Percentiles rank a stretch among this genome's conserved stretches.
phyloP scores from a whole-genome alignment of 345 rosid genomes.

The Mangifera indica region DNA sequence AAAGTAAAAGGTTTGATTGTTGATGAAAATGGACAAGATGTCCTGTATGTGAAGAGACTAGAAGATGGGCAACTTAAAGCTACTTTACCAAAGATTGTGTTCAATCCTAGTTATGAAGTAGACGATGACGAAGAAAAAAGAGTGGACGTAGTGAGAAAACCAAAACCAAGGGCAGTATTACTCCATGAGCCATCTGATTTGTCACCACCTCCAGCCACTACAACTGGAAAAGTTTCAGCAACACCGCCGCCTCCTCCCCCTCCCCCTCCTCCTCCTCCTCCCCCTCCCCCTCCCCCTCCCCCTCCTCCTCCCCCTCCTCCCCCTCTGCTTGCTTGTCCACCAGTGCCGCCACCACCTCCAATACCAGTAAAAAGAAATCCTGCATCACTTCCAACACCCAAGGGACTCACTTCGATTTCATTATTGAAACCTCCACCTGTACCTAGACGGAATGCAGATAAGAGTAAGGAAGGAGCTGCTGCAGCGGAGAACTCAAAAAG shows the following conservation, averaged over 20 bases:
- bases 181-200: slow-evolving; percentile 8
- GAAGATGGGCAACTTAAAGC: slow-evolving; percentile 30
- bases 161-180: slow-evolving; percentile 9
- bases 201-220: slow-evolving; percentile 19
- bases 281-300: no score
- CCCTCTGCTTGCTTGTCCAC: slow-evolving; percentile 14
- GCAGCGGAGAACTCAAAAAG: slow-evolving; percentile 29
- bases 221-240: slow-evolving; percentile 11
- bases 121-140: slow-evolving; percentile 35
- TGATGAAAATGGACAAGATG: slow-evolving; percentile 51
- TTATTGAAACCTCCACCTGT: slow-evolving; percentile 33
- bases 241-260: slow-evolving; percentile 17
- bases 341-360: neutral
- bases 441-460: slow-evolving; percentile 30
- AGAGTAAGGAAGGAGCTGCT: slow-evolving; percentile 22
- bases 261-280: slow-evolving; percentile 26
- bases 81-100: slow-evolving; percentile 32
- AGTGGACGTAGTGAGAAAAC: slow-evolving; percentile 14
- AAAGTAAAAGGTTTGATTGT: slow-evolving; percentile 48
- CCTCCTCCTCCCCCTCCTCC: no score
- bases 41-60: slow-evolving; percentile 48
- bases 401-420: slow-evolving; percentile 20
- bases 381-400: slow-evolving; percentile 24
- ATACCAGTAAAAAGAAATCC: slow-evolving; percentile 6
- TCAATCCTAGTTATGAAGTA: slow-evolving; percentile 44